These are phyloP conservation scores for Galerina sulciceps DNA, from an alignment of 768 basidiomycete species.

Conservation along the genomic window DNA sequence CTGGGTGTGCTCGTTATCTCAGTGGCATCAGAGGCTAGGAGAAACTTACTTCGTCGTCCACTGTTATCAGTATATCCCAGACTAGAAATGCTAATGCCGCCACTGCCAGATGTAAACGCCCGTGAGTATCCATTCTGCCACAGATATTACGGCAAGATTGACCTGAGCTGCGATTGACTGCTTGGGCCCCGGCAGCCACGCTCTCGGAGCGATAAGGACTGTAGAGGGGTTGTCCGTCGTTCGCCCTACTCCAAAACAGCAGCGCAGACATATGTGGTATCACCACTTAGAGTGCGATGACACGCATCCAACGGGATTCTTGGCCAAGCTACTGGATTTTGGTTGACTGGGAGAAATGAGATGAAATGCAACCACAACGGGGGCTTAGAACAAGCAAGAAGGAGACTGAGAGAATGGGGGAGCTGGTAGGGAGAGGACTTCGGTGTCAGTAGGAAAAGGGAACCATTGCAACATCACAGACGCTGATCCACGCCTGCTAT, in stretches of 20 bases:
- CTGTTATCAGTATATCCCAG: conserved; percentile 46
- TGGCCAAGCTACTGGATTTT: background rate
- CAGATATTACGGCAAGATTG: background rate
- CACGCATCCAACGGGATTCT: conserved; percentile 2
- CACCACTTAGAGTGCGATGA: background rate
- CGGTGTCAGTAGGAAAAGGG: background rate
- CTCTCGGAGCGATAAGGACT: conserved; percentile 24
- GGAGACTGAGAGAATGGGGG: too few relatives aligned
- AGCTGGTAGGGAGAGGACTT: background rate
- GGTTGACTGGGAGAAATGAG: background rate
- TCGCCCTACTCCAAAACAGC: conserved; percentile 13
- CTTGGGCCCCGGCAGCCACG: conserved; percentile 30
- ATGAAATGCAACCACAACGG: background rate
- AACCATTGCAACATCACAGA: background rate
- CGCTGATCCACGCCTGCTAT: too few relatives aligned
- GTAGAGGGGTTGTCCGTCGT: conserved; percentile 19
- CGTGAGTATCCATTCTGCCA: conserved; percentile 3
- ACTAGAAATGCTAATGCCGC: conserved; percentile 40
- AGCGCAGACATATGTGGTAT: conserved; percentile 21
- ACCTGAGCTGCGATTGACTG: conserved; percentile 37
- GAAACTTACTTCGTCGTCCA: conserved; percentile 40
- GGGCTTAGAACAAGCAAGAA: too few relatives aligned
- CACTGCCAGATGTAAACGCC: conserved; percentile 23
- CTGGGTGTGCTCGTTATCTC: conserved; percentile 20
- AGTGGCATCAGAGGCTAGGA: background rate